These are phyloP conservation scores for Colletotrichum paranaense DNA, from an alignment of 2,329 filamentous ascomycete genomes.

Conservation along the genomic window DNA sequence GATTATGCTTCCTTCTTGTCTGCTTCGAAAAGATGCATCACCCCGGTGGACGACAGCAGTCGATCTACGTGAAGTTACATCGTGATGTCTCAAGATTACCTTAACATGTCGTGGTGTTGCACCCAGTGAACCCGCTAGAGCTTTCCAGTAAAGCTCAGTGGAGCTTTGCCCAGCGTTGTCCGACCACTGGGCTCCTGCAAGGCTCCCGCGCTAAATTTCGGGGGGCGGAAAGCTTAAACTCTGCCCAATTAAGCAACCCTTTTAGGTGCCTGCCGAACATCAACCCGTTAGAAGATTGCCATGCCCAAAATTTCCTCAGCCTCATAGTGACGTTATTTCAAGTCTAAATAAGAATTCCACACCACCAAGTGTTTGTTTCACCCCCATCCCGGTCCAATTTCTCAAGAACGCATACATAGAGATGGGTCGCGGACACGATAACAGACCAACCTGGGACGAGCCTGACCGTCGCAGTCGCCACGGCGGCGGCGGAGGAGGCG, in stretches of 20 bases:
- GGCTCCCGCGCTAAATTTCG: conserved; percentile 17
- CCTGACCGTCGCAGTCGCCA: conserved; percentile 51
- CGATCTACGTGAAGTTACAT: neutral
- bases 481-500: conserved; percentile 45
- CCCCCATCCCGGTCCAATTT: neutral
- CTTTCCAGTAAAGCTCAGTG: conserved; percentile 10
- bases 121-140: conserved; percentile 2
- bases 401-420: neutral
- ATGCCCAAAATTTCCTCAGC: conserved; percentile 24
- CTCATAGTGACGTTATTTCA: conserved; percentile 26
- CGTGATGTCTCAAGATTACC: neutral
- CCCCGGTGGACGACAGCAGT: neutral
- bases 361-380: neutral
- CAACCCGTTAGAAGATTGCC: neutral
- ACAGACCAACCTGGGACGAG: conserved; percentile 72
- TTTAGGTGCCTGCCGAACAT: neutral
- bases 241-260: neutral
- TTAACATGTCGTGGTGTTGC: neutral
- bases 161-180: conserved; percentile 6
- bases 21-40: too few species aligned
- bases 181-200: conserved; percentile 3
- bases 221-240: conserved; percentile 14
- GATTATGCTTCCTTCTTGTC: too few species aligned
- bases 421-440: conserved; percentile 52
- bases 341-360: neutral